phyloP scores from a whole-genome alignment of 2,329 filamentous ascomycete genomes.

The Alternaria gaisen region DNA sequence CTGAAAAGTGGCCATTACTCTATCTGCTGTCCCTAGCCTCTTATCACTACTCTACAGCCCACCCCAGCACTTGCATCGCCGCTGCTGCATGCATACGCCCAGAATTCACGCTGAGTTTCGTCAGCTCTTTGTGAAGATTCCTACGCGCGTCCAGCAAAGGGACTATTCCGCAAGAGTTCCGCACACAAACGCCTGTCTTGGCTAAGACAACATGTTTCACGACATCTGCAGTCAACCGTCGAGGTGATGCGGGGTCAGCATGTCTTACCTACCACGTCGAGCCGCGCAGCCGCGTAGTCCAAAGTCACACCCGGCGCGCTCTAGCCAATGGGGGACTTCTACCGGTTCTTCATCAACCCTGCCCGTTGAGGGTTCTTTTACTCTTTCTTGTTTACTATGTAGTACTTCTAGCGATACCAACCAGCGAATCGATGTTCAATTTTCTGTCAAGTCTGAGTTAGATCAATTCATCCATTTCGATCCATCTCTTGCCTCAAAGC shows the following conservation, averaged over 20 bases:
- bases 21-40: background rate
- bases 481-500: background rate
- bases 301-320: background rate
- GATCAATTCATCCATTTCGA: background rate
- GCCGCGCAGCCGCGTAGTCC: slow-evolving; percentile 2
- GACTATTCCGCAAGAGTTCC: background rate
- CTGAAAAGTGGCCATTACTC: slow-evolving; percentile 19
- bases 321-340: background rate
- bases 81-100: slow-evolving; percentile 10
- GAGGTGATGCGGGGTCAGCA: slow-evolving; percentile 9
- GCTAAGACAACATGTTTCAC: slow-evolving; percentile 9
- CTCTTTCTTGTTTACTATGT: background rate
- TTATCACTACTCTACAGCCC: background rate
- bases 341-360: background rate
- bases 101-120: background rate
- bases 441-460: background rate
- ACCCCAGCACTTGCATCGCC: background rate
- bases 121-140: slow-evolving; percentile 1
- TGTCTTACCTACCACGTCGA: slow-evolving; percentile 8
- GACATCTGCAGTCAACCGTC: slow-evolving; percentile 9
- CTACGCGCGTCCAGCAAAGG: slow-evolving; percentile 5
- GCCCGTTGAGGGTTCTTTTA: background rate
- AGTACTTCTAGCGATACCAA: background rate
- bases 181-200: background rate
- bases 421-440: background rate